These are phyloP conservation scores for Diplotaxis tenuifolia DNA, from an alignment of 345 rosid genomes.

Conservation along the genomic window DNA sequence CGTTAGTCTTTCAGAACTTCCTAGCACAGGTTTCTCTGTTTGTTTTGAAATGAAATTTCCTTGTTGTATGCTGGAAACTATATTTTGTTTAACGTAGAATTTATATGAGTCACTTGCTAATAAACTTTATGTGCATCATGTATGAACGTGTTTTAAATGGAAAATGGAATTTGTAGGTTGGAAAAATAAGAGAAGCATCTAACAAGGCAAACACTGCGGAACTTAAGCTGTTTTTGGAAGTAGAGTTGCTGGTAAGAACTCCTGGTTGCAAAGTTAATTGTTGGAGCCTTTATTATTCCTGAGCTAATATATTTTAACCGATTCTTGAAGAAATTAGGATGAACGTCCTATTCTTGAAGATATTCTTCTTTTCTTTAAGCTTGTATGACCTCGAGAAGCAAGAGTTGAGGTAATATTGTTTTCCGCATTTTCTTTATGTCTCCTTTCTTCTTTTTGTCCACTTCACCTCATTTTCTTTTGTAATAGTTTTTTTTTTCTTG, in stretches of 20 bases:
- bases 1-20: slow-evolving; percentile 7
- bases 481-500: slow-evolving; percentile 10
- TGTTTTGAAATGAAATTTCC: slow-evolving; percentile 4
- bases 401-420: slow-evolving; percentile 57
- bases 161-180: slow-evolving; percentile 60
- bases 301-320: slow-evolving; percentile 5
- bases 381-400: slow-evolving; percentile 77
- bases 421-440: slow-evolving; percentile 11
- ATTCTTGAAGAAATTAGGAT: slow-evolving; percentile 53
- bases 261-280: slow-evolving; percentile 14
- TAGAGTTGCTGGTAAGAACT: slow-evolving; percentile 58
- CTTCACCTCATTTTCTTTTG: slow-evolving; percentile 19
- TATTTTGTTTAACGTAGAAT: neutral
- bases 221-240: slow-evolving; percentile 83
- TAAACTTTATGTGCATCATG: neutral
- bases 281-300: slow-evolving; percentile 7
- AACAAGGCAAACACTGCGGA: slow-evolving; percentile 83
- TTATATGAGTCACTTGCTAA: neutral
- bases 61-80: neutral
- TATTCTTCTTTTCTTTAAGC: slow-evolving; percentile 89
- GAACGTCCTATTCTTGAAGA: slow-evolving; percentile 67
- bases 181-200: slow-evolving; percentile 84
- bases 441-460: too few relatives aligned
- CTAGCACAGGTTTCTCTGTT: slow-evolving; percentile 9
- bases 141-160: slow-evolving; percentile 1